phyloP scores from a whole-genome alignment of 768 basidiomycete genomes.

The Mycena metata region DNA sequence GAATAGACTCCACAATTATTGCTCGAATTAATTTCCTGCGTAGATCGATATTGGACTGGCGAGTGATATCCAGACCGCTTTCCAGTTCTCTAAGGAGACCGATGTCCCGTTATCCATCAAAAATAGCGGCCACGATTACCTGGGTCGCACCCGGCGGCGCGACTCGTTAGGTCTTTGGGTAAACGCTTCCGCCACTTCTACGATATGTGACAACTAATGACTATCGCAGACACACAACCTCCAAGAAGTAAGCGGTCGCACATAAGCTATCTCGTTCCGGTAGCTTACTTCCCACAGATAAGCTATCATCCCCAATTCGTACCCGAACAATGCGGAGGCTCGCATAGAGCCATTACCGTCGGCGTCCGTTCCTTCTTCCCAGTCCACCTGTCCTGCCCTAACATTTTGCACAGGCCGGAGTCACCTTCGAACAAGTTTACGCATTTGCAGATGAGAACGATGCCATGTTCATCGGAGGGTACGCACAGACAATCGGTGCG shows the following conservation, averaged over 20 bases:
- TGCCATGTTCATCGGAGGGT: constrained; percentile 35
- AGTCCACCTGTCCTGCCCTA: too few relatives aligned
- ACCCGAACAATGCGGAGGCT: not conserved
- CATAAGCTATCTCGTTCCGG: too few relatives aligned
- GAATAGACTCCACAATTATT: not conserved
- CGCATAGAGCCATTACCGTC: not conserved
- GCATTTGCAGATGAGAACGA: constrained; percentile 36
- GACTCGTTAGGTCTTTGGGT: constrained; percentile 46
- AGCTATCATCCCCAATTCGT: constrained; percentile 1
- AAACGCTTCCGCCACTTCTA: too few relatives aligned
- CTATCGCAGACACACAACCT: constrained; percentile 35
- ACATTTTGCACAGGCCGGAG: constrained; percentile 24
- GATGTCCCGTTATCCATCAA: constrained; percentile 43
- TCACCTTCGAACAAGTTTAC: constrained; percentile 32
- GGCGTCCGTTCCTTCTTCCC: not conserved
- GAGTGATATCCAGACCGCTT: constrained; percentile 41
- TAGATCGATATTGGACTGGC: constrained; percentile 41
- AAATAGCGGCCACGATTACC: constrained; percentile 46
- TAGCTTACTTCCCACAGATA: not conserved
- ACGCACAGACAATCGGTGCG: constrained; percentile 45
- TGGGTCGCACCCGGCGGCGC: constrained; percentile 41
- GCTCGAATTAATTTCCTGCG: too few relatives aligned
- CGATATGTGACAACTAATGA: not conserved
- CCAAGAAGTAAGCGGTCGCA: constrained; percentile 22
- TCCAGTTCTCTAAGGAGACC: constrained; percentile 38